Evolutionary conservation across 2,329 filamentous ascomycete species (phyloP).

Genomic region (Beauveria medogensis): DNA sequence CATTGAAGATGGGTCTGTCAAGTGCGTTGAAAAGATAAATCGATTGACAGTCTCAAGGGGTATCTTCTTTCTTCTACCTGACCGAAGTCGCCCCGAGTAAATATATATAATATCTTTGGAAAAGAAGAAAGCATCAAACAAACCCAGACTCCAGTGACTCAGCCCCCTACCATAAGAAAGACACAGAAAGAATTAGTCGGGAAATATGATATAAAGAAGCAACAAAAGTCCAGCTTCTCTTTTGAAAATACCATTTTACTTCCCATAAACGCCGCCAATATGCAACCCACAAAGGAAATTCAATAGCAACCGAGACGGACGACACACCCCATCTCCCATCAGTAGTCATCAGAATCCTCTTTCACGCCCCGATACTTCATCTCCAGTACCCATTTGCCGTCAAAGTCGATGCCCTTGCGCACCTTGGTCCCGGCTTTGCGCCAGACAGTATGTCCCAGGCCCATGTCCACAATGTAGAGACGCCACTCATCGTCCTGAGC

Average conservation of each 20-base stretch:
- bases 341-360: conserved; percentile 20
- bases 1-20: not conserved
- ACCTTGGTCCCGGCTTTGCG: conserved; percentile 74
- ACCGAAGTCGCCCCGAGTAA: not conserved
- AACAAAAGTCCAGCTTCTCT: not conserved
- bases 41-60: not conserved
- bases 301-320: not conserved
- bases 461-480: conserved; percentile 79
- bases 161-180: not conserved
- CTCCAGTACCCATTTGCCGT: conserved; percentile 74
- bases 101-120: not conserved
- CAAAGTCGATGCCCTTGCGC: conserved; percentile 81
- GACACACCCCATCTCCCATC: not conserved
- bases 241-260: not conserved
- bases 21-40: not conserved
- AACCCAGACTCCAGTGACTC: not conserved
- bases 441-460: conserved; percentile 75
- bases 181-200: not conserved
- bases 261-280: conserved; percentile 4
- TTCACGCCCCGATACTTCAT: conserved; percentile 43
- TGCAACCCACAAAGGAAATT: conserved; percentile 9
- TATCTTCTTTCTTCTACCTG: not conserved
- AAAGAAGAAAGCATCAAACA: not conserved
- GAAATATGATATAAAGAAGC: not conserved
- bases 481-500: conserved; percentile 59